Evolutionary conservation across 257 asterid species (phyloP), one percentile per base, ranked within the genome.

Genomic region (Primulina huaijiensis): DNA sequence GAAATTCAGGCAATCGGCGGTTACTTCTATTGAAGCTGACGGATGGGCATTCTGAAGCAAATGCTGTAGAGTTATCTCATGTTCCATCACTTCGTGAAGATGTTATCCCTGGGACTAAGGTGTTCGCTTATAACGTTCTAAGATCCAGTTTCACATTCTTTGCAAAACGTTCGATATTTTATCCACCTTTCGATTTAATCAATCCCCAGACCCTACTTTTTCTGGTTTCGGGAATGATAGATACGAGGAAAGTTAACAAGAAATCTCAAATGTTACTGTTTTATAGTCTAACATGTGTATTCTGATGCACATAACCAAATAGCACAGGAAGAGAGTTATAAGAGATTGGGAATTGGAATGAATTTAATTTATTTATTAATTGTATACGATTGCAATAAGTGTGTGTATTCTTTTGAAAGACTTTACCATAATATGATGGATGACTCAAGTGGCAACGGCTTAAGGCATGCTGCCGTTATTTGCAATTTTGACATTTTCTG

Each of bases 71-170:
- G 81, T 82, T 83, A 65, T 79, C 91, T 64, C 88, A 76, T 17
- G 81, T 87, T 79, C 88, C 91, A 8, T 80, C 95, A 56, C 71
- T 91, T 73, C 82, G 95, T 57, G 92, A 83, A 64, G 83, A 84
- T 77, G 73, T 87, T 67, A 81, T 85, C 74, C 95, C 95, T 69
- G 97, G 97, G 82, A 89, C 92, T 68, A 91, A 89, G 97, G 97
- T 91, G 69, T 75, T 56, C 69, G 5, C 62, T 17, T 62, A 2
- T 29, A 29, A 60, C 40, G 60, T 60, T 31, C 62, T 65, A 29
- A 30, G 19, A 53, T 57, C 40, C 19, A 60, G 8, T 59, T 55
- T 69, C 50, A 25, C 31, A 27, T 62, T 58, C 40, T 70, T 34
- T 34, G 43, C 50, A 16, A 34, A 58, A 58, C n/a, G 11, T 65